phyloP scores from a whole-genome alignment of 2,329 filamentous ascomycete genomes.

The Ophioceras dolichostomum region DNA sequence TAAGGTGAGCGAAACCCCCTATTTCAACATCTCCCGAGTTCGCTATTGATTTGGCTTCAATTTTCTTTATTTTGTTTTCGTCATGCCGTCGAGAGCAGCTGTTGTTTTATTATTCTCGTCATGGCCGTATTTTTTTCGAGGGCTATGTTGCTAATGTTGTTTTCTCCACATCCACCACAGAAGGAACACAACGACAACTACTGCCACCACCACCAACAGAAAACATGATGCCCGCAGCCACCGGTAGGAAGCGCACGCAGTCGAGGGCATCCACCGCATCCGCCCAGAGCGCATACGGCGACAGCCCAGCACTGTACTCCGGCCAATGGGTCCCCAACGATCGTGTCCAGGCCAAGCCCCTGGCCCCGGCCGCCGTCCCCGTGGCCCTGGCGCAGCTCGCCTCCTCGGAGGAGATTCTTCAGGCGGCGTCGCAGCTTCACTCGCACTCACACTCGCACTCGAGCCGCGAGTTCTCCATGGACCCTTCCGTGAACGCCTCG shows the following conservation, averaged over 20 bases:
- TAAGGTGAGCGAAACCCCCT: too few species aligned
- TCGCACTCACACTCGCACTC: constrained; percentile 48
- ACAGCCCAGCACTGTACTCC: constrained; percentile 30
- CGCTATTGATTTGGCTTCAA: too few species aligned
- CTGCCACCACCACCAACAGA: too few species aligned
- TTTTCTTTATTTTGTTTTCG: too few species aligned
- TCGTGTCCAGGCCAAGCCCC: constrained; percentile 28
- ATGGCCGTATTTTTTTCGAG: too few species aligned
- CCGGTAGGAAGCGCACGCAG: constrained; percentile 36
- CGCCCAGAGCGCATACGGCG: constrained; percentile 37
- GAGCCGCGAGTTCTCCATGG: constrained; percentile 33
- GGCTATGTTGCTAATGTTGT: too few species aligned
- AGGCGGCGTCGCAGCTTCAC: constrained; percentile 39
- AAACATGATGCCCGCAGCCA: constrained; percentile 41
- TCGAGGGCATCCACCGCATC: constrained; percentile 46
- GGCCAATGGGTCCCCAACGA: constrained; percentile 33
- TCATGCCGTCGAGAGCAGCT: too few species aligned
- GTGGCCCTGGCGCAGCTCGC: constrained; percentile 24
- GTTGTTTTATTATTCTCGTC: too few species aligned
- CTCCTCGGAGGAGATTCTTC: constrained; percentile 47
- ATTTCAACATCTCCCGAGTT: too few species aligned
- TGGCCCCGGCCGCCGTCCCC: constrained; percentile 25
- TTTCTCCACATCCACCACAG: too few species aligned
- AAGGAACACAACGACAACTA: too few species aligned
- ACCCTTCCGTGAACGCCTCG: constrained; percentile 34